Evolutionary conservation across 352 stramenopile species (phyloP), one percentile per base, ranked within the genome.

Genomic region (Phytophthora fragariae): DNA sequence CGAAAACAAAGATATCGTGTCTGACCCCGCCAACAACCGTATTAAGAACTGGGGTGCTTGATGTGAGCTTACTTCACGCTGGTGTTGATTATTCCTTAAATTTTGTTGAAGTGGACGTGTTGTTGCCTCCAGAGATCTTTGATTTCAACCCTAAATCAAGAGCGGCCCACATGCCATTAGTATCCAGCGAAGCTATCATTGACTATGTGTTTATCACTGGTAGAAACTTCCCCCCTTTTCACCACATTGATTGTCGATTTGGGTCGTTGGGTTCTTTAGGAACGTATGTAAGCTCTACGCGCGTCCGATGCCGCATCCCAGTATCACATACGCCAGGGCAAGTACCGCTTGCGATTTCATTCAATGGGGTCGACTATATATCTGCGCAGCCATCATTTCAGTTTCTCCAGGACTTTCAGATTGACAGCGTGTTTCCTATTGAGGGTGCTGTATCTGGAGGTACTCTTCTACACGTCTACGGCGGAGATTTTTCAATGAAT

Each of bases 331-430:
- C 75, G 1, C 56, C 73, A 8, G 73, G 64, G n/a, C 54, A 49
- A 5, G 75, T 82, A 10, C 19, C 65, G 1, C 19, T 92, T 47
- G 60, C 73, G 0, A 57, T 97, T 12, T 92, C 85, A 0, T 92
- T 96, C 50, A 94, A 97, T 66, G 69, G 71, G 2, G 71, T 83
- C 1, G 85, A 95, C 47, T 93, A 88, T 55, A 53, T 86, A 1
- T 47, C 73, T 8, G 70, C 74, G 53, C 44, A 44, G 4, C 27
- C 65, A 1, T 19, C 29, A 0, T 92, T 85, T 58, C 74, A 83
- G 57, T 95, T 82, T 63, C 5, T 83, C 0, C 59, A 70, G 5
- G 44, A 57, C 5, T 70, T 90, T 14, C 65, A 57, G 5, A 70
- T 94, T 66, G 49, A 61, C 2, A 21, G 33, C 2, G 71, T 92